A percentile compares a stretch with the other conserved stretches of the same genome.
These are phyloP conservation scores for Sclerotinia trifoliorum DNA, from an alignment of 2,329 filamentous ascomycete species.

Conservation along the genomic window DNA sequence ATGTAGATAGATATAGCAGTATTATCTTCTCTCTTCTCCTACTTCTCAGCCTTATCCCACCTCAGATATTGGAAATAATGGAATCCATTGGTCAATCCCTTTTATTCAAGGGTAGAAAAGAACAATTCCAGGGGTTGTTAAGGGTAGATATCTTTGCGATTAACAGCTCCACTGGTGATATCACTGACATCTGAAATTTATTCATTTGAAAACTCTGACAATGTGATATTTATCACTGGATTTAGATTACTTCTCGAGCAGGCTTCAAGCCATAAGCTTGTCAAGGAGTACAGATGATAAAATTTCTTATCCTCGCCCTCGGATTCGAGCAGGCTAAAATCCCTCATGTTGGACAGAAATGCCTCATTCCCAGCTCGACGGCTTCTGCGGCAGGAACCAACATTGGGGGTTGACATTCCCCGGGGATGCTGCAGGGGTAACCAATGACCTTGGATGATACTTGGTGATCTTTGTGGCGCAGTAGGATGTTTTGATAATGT, in stretches of 20 bases:
- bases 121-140: not conserved
- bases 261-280: not conserved
- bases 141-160: not conserved
- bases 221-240: conserved; percentile 9
- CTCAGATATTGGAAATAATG: too few species aligned
- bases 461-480: not conserved
- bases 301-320: conserved; percentile 10
- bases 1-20: not conserved
- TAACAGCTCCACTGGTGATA: conserved; percentile 10
- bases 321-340: conserved; percentile 39
- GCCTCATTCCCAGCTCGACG: conserved; percentile 17
- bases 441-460: not conserved
- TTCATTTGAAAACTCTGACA: not conserved
- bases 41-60: not conserved
- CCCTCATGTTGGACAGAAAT: conserved; percentile 19
- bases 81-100: not conserved
- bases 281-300: not conserved
- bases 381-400: conserved; percentile 9
- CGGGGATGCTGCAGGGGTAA: not conserved
- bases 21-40: too few species aligned
- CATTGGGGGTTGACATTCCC: not conserved
- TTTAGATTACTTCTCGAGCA: not conserved
- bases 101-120: not conserved
- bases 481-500: not conserved
- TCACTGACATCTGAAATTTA: not conserved